Base-by-base conservation (phyloP, 2,329 filamentous ascomycete species). In the Rutstroemia sp. region DNA sequence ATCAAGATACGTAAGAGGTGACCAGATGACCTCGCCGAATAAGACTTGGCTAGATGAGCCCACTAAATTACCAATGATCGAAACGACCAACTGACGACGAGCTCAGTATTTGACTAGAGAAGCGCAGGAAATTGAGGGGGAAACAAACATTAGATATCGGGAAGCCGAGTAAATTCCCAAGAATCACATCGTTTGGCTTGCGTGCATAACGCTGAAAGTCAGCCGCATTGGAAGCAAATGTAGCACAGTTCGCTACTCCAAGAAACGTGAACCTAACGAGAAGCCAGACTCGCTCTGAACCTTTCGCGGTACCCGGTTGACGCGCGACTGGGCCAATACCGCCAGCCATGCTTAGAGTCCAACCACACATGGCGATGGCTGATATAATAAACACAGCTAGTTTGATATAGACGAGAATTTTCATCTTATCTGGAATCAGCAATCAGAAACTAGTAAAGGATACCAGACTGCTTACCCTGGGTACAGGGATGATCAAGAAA, bases 141-240 rank as follows among this genome's bases (percentile, higher is more conserved):
- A 7, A 8, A 55, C 52, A 21, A 42, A 55, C 52, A 57, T 71
- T 73, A 2, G 73, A 65, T 0, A 75, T 14, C 0, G 73, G 74
- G 53, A 74, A 75, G 19, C 73, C 71, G 19, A 75, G 39, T 3
- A 75, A 8, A 51, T 76, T 72, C 1, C 72, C 73, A 4, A 70
- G 30, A 17, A 77, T 66, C 1, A 73, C 70, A 58, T 77, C 73
- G 9, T 68, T 71, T 1, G 72, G 71, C 44, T 69, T 70, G 0
- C 53, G 62, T 0, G 74, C 71, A 59, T 76, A 77, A 16, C 75
- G 67, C 57, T 75, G 73, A 46, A 76, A 72, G 61, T 76, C 73
- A 0, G 73, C 69, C 3, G 72, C 72, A 58, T 73, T 74, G 40
- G 66, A 70, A n/a, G 66, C 71, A 62, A 69, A 74, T 5, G 69